Conservation (phyloP, 306 rosid species). For the Rubus parviflorus region DNA sequence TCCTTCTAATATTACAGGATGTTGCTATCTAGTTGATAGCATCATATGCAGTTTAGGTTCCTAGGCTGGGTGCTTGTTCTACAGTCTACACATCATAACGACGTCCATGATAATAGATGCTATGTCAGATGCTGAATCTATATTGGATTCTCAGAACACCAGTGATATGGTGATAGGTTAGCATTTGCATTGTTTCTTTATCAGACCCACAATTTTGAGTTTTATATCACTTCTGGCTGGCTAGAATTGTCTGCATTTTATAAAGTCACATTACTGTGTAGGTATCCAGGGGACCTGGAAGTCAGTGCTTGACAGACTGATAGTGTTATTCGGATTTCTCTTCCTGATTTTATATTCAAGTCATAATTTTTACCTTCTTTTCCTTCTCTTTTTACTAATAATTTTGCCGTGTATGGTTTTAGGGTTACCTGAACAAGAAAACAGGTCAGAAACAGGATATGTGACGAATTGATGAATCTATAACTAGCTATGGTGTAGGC, state of each 20-base stretch:
- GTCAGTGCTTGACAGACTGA: constrained; percentile 2
- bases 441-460: neutral
- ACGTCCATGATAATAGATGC: neutral
- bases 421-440: neutral
- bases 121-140: neutral
- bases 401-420: neutral
- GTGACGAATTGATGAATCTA: no score
- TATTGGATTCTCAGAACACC: neutral
- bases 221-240: neutral
- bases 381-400: neutral
- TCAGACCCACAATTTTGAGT: neutral
- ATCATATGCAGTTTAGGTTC: constrained; percentile 3
- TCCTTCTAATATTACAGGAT: neutral
- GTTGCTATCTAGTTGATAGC: neutral
- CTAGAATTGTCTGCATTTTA: neutral
- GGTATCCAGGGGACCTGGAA: constrained; percentile 3
- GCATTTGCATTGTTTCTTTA: neutral
- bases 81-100: neutral
- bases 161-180: neutral
- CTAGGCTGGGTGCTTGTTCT: neutral
- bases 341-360: neutral
- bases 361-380: neutral
- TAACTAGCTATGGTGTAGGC: neutral
- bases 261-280: neutral
- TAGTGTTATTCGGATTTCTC: neutral